Percentiles rank a stretch among this genome's conserved stretches.
These are phyloP conservation scores for Panaeolus papilionaceus DNA, from an alignment of 768 basidiomycete species.

Conservation along the genomic window DNA sequence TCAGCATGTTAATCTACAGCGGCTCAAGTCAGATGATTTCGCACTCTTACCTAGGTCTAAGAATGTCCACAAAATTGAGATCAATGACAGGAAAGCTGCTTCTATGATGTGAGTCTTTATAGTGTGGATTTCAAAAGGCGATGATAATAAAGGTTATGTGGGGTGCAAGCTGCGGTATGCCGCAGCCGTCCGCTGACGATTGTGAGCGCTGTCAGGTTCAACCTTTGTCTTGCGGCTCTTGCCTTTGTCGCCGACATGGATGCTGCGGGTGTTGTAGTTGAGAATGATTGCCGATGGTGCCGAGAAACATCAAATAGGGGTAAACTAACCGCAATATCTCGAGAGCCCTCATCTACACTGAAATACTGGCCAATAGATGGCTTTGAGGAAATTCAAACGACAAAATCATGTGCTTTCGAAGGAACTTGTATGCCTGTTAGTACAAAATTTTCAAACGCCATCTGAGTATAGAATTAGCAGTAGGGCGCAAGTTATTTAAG, in stretches of 20 bases:
- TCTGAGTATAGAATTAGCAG: neutral
- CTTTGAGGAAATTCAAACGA: no score
- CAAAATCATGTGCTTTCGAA: no score
- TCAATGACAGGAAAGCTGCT: no score
- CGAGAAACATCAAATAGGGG: neutral
- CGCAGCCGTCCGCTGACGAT: neutral
- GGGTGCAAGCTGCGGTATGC: neutral
- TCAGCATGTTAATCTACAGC: neutral
- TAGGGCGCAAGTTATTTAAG: neutral
- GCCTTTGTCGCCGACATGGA: neutral
- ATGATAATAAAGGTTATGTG: neutral
- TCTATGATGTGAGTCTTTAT: neutral
- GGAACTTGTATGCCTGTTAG: no score
- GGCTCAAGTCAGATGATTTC: neutral
- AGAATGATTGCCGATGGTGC: conserved; percentile 1
- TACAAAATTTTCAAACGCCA: no score
- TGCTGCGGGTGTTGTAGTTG: neutral
- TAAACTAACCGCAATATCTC: no score
- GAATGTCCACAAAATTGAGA: neutral
- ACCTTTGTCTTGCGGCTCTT: neutral
- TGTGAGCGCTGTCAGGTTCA: neutral
- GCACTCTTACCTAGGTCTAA: neutral
- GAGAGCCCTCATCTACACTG: no score
- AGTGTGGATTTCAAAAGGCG: neutral
- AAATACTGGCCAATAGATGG: no score